These are phyloP conservation scores for Starmerella sirachaensis DNA, from an alignment of 805 yeast genomes.

Conservation along the genomic window DNA sequence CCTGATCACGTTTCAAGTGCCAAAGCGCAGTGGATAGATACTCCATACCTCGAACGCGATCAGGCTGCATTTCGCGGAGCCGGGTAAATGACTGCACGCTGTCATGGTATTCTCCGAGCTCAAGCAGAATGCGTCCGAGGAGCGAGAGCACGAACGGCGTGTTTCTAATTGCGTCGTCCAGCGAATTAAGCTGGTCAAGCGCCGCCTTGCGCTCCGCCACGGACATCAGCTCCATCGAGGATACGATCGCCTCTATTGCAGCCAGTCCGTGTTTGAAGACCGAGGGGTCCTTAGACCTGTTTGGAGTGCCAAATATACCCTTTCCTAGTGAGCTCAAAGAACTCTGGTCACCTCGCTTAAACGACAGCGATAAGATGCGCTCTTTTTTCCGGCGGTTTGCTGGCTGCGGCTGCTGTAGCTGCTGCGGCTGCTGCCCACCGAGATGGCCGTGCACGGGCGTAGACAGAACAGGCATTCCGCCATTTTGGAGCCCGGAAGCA, in stretches of 20 bases:
- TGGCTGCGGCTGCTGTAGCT: conserved; percentile 3
- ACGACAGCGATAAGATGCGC: conserved; percentile 9
- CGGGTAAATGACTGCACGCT: conserved; percentile 51
- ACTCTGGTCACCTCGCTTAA: conserved; percentile 13
- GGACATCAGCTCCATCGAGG: conserved; percentile 13
- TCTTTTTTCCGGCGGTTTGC: conserved; percentile 4
- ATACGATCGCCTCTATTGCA: conserved; percentile 9
- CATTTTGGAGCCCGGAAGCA: not conserved
- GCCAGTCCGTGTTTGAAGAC: conserved; percentile 3
- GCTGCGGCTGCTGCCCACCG: conserved; percentile 4
- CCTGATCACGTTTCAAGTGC: conserved; percentile 78
- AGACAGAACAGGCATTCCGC: not conserved
- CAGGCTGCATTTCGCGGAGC: conserved; percentile 59
- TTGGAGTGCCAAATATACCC: conserved; percentile 6
- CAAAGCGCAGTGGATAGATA: conserved; percentile 79
- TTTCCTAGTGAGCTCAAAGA: conserved; percentile 16
- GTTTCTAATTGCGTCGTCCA: conserved; percentile 50
- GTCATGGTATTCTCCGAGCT: conserved; percentile 72
- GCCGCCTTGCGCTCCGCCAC: conserved; percentile 72
- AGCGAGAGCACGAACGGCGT: conserved; percentile 81
- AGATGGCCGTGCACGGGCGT: not conserved
- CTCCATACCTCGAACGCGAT: conserved; percentile 80
- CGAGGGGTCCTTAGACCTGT: not conserved
- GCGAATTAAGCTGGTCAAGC: conserved; percentile 48
- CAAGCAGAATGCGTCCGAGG: conserved; percentile 73